Conservation (phyloP, 257 asterid species). For the Nicotiana tomentosiformis region DNA sequence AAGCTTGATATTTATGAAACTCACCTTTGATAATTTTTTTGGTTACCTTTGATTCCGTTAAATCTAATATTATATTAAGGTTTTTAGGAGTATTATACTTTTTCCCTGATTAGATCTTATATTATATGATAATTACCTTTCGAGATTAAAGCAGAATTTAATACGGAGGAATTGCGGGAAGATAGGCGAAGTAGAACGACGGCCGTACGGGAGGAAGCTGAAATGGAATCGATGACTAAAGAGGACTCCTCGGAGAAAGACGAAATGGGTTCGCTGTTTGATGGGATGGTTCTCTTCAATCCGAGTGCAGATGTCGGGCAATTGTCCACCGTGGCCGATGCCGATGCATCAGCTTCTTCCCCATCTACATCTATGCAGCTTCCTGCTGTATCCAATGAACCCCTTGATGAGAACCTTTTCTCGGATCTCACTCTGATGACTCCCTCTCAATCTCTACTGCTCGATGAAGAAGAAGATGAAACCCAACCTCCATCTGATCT, state of each 20-base stretch:
- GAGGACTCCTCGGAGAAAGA: not conserved
- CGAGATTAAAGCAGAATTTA: not conserved
- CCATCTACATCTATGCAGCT: not conserved
- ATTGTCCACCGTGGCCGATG: not conserved
- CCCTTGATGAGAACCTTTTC: constrained; percentile 42
- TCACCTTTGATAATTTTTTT: no score
- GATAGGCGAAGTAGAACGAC: not conserved
- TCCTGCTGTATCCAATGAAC: not conserved
- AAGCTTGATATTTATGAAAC: no score
- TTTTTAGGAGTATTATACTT: no score
- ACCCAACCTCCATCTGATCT: not conserved
- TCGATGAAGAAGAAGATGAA: constrained; percentile 4
- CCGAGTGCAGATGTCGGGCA: not conserved
- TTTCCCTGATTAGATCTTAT: no score
- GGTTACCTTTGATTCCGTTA: no score
- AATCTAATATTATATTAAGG: no score
- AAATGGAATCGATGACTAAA: not conserved
- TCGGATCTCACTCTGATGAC: constrained; percentile 41
- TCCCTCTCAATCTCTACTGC: constrained; percentile 2
- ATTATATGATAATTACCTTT: no score
- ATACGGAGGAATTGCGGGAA: not conserved
- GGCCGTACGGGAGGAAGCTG: not conserved
- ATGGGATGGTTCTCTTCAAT: constrained; percentile 42
- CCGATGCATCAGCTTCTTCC: not conserved
- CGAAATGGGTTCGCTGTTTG: constrained; percentile 42